Evolutionary conservation across 2,329 filamentous ascomycete species (phyloP), one percentile per base, ranked within the genome.

Genomic region (Aureobasidium sp.): DNA sequence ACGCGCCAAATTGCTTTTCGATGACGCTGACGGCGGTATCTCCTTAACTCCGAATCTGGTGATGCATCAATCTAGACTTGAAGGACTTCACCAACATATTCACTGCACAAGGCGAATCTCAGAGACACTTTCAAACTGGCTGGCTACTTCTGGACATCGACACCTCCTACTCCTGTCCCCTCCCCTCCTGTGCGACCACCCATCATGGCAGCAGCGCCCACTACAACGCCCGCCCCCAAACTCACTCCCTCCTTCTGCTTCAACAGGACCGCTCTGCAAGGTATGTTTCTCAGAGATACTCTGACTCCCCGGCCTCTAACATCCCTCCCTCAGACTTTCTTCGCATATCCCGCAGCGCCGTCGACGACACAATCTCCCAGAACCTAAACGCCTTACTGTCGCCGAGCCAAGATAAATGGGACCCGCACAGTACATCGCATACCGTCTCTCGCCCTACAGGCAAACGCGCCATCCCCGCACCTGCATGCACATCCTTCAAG

Each of bases 341-440:
- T 24, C 89, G 91, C 42, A 75, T 94, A 66, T 97, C 93, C 11
- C 86, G 94, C 66, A 81, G 85, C 58, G 85, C 89, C 52, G 87
- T 97, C 70, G 94, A 99, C 76, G 94, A 99, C 75, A 91, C 89
- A 48, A 97, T 99, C 70, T 85, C 86, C 0, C 92, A 96, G 71
- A 93, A 95, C 70, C 84, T 99, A 64, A 97, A 97, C 78, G 90
- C 91, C 1, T 82, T 97, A 40, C 78, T 90, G 48, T 92, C 88
- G 0, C 93, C 93, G 0, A 82, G 89, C 14, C 78, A 80, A 48
- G 75, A 76, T 42, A 85, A 85, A 17, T 97, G 96, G 75, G 88
- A 96, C 71, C 89, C 93, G 1, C 77, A 81, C 0, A 92, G 90
- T 0, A 96, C 91, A 0, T 83, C 86, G 0, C 77, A 82, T 15